Percentiles rank a stretch among this genome's conserved stretches.
These are phyloP conservation scores for Suillus brevipes DNA, from an alignment of 768 basidiomycete species.

Conservation along the genomic window DNA sequence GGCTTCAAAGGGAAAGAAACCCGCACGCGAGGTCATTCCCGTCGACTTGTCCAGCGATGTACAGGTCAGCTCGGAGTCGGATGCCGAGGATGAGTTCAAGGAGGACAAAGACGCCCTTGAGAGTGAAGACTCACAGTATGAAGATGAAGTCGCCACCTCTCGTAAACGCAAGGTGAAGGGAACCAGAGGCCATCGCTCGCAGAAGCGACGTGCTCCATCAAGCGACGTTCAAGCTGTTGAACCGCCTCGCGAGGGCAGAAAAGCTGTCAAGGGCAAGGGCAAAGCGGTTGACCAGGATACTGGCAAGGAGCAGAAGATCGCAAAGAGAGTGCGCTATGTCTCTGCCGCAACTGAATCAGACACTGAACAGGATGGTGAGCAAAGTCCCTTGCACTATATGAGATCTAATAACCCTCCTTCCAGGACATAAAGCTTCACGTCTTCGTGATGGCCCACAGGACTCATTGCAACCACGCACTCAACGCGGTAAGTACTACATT, in stretches of 20 bases:
- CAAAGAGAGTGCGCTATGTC: too few relatives aligned
- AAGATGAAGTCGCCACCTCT: too few relatives aligned
- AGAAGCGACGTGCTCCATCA: too few relatives aligned
- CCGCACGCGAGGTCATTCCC: neutral
- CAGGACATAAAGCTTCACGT: neutral
- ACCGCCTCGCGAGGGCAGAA: neutral
- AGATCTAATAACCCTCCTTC: neutral
- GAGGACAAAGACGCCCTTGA: too few relatives aligned
- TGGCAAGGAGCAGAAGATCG: too few relatives aligned
- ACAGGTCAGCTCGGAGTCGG: too few relatives aligned
- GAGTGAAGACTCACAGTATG: too few relatives aligned
- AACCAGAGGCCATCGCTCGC: too few relatives aligned
- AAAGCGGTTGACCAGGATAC: neutral
- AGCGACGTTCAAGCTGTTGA: neutral
- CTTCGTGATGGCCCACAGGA: neutral
- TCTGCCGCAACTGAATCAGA: too few relatives aligned
- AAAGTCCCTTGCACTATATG: neutral
- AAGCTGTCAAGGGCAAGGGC: neutral
- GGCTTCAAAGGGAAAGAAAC: neutral
- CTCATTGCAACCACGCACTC: neutral
- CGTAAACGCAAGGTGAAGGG: too few relatives aligned
- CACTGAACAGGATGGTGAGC: neutral
- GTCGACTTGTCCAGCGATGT: too few relatives aligned
- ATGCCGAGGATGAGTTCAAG: too few relatives aligned
- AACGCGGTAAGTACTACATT: neutral